Percentiles rank a stretch among this genome's conserved stretches.
Evolutionary conservation across 306 rosid genomes (phyloP).

Genomic region (Arachis stenosperma): DNA sequence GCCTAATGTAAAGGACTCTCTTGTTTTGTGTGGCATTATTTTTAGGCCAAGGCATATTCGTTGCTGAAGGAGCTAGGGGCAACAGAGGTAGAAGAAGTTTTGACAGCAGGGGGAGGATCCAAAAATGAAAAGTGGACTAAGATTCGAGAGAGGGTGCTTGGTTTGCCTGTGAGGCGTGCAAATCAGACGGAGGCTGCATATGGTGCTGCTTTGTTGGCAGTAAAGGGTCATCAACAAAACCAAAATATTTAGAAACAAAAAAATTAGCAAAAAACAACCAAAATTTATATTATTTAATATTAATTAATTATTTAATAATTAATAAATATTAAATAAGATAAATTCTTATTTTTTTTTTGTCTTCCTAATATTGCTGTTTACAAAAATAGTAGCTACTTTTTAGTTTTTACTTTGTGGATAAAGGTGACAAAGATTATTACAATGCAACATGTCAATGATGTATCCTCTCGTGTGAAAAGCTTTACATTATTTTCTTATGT

Average conservation of each 20-base stretch:
- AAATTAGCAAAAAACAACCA: too few relatives aligned
- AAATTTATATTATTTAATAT: too few relatives aligned
- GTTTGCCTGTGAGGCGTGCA: constrained; percentile 74
- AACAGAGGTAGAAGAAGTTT: constrained; percentile 68
- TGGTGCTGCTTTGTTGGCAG: constrained; percentile 89
- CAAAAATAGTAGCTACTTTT: too few relatives aligned
- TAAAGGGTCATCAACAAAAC: constrained; percentile 56
- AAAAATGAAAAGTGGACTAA: constrained; percentile 79
- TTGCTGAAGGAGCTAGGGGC: constrained; percentile 80
- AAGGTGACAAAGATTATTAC: background rate
- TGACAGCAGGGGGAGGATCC: constrained; percentile 88
- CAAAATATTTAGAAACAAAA: too few relatives aligned
- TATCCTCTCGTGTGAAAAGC: too few relatives aligned
- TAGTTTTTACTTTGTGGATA: too few relatives aligned
- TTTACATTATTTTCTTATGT: too few relatives aligned
- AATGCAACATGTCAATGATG: background rate
- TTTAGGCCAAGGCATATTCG: constrained; percentile 73
- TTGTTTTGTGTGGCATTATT: constrained; percentile 32
- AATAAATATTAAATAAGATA: too few relatives aligned
- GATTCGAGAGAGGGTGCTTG: constrained; percentile 83
- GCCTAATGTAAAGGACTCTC: constrained; percentile 17
- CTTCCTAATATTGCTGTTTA: too few relatives aligned
- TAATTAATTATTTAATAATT: too few relatives aligned
- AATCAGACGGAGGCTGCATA: constrained; percentile 83
- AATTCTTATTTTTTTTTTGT: too few relatives aligned